Conservation (phyloP, 306 rosid species). For the Acacia melanoxylon region DNA sequence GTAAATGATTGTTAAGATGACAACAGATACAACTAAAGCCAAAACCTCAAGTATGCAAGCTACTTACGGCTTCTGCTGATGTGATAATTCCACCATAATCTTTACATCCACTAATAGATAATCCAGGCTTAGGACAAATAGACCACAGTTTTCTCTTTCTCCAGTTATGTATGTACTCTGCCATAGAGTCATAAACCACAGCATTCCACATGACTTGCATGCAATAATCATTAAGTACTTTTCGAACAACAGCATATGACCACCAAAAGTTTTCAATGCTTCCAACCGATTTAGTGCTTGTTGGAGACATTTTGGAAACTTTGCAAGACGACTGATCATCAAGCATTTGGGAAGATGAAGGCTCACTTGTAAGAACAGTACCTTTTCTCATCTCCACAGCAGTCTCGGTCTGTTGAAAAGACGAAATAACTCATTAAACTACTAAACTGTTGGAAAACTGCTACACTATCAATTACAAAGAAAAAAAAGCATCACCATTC, state of each 20-base stretch:
- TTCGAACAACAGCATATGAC: constrained; percentile 65
- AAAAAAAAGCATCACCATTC: constrained; percentile 48
- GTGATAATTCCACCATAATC: constrained; percentile 39
- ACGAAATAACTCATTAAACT: constrained; percentile 31
- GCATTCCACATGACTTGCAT: constrained; percentile 92
- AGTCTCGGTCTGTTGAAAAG: constrained; percentile 55
- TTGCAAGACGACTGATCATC: constrained; percentile 35
- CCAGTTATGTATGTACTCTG: constrained; percentile 63
- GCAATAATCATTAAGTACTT: constrained; percentile 65
- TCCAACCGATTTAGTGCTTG: constrained; percentile 61
- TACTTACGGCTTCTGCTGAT: constrained; percentile 64
- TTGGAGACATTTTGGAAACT: constrained; percentile 36
- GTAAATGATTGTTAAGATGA: constrained; percentile 43
- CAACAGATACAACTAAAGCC: constrained; percentile 32
- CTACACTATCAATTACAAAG: constrained; percentile 17
- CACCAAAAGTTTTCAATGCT: constrained; percentile 75
- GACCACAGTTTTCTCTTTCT: constrained; percentile 79
- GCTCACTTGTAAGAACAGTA: constrained; percentile 42
- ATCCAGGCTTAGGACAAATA: constrained; percentile 31
- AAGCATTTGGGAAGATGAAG: constrained; percentile 23
- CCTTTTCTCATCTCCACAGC: constrained; percentile 38
- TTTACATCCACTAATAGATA: constrained; percentile 35
- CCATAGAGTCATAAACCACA: constrained; percentile 68
- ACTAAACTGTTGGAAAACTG: not conserved
- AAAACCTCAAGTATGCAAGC: constrained; percentile 31